Base-by-base conservation (phyloP, 345 rosid genomes). In the Microthlaspi erraticum region DNA sequence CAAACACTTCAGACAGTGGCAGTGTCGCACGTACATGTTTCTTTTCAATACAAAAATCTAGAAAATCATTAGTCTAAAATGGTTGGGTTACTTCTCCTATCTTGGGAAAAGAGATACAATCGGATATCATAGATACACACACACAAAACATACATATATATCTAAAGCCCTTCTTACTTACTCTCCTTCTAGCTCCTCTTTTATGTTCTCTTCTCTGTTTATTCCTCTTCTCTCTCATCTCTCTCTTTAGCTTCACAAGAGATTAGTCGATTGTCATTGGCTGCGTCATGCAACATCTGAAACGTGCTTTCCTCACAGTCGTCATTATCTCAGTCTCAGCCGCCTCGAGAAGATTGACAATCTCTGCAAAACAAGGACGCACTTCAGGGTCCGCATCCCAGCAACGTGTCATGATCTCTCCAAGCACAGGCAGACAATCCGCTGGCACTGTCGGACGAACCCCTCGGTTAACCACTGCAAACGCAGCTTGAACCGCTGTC, bases 201-300 rank as follows among this genome's bases (percentile, higher is more conserved):
- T 13, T 41, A 13, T 37, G 31, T 20, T 58, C 26, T 19, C 63
- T 13, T 59, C 19, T 65, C 52, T 8, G 32, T 48, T 68, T 71
- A 36, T 41, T 39, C 64, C 9, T 71, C 37, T 41, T 36, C 44
- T 18, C 3, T 41, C 49, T 26, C 44, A 7, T 39, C 34, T 7
- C 71, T 43, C 20, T 46, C 42, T 20, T 31, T 57, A 52, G 66
- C 42, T 41, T 68, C 49, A 43, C 50, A 60, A 29, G 19, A 60
- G 44, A 60, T 66, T 71, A 81, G 70, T 81, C 84, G 51, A 75
- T 32, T 13, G 83, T 80, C 85, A 74, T 80, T 56, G 81, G 85
- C 11, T 72, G 83, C 19, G 79, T 70, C 75, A 79, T 68, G 80
- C 81, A 79, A 72, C 81, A 82, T 64, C 81, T 77, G 83, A 80